Base-by-base conservation (phyloP, 306 rosid genomes). In the Castanea crenata region DNA sequence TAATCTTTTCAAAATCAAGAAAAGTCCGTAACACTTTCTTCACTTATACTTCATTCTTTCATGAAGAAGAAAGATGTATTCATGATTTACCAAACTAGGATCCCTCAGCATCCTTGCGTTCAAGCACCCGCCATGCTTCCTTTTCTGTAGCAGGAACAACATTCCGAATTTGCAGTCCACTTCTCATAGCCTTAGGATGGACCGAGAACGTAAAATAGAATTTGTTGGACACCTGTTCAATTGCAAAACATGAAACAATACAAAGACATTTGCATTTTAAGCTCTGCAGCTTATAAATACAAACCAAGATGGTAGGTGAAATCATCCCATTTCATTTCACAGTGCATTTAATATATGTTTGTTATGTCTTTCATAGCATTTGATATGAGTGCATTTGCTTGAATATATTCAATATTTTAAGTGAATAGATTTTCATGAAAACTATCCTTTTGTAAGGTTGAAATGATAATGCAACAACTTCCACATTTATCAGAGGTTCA, bases 71-170 rank as follows among this genome's bases (percentile, higher is more conserved):
- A 76, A 67, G 55, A 62, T 34, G 57, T 25, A 63, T 34, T 86
- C 71, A 12, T 52, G 85, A 79, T 57, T 76, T 71, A 69, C 69
- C 49, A 79, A 68, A 69, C 51, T 85, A 71, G 49, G 81, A 75
- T 78, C 78, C 63, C 81, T 91, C 97, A 10, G 86, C 97, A 58
- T 93, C 98, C 80, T 88, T 77, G 67, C 91, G 91, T 69, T 90
- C 98, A 57, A 93, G 83, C 67, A 91, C 91, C 65, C 89, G 88
- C 21, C 63, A 51, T 65, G 94, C 97, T 86, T 91, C 98, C 86
- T 87, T 95, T 82, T 91, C 93, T 6, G 97, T 88, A 18, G 81
- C 85, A 20, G 97, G 98, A 82, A 93, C 97, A 29, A 91, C 98
- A 38, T 80, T 84, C 64, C 92, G 81, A 78, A 91, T 79, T 71